These are phyloP conservation scores for Elongisporangium prolatum DNA, from an alignment of 352 stramenopile genomes.

Conservation along the genomic window DNA sequence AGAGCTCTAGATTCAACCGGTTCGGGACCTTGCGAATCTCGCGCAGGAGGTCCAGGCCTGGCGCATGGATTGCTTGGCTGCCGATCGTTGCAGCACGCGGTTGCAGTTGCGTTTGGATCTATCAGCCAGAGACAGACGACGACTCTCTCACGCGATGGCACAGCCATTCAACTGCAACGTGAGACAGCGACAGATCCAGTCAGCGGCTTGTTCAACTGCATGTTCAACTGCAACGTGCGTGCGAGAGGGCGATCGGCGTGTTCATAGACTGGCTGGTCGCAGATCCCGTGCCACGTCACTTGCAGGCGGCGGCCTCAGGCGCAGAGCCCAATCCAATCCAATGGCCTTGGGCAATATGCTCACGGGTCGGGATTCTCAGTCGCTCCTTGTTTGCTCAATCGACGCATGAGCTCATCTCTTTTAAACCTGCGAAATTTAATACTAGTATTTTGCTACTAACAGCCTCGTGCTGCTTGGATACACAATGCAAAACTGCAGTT, in stretches of 20 bases:
- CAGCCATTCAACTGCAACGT: neutral
- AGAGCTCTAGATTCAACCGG: neutral
- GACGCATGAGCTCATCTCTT: neutral
- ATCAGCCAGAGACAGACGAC: neutral
- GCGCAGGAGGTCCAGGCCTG: no score
- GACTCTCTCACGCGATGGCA: neutral
- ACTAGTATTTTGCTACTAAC: neutral
- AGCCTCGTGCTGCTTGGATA: neutral
- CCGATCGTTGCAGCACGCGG: neutral
- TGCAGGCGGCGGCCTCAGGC: neutral
- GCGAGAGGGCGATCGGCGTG: neutral
- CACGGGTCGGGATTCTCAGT: neutral
- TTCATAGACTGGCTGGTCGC: neutral
- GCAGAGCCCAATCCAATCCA: neutral
- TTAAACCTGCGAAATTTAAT: neutral
- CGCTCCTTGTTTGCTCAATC: neutral
- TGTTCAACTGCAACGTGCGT: neutral
- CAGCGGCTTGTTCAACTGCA: neutral
- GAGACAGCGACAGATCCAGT: neutral
- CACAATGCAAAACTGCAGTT: neutral
- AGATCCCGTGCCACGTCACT: neutral
- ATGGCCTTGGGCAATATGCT: neutral
- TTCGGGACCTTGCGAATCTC: no score
- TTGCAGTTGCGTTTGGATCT: neutral
- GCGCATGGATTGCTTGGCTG: neutral